A percentile compares a stretch with the other conserved stretches of the same genome.
Conservation (phyloP, 1,284 basidiomycete species). For the Xerocomus cyaneibrunnescens region DNA sequence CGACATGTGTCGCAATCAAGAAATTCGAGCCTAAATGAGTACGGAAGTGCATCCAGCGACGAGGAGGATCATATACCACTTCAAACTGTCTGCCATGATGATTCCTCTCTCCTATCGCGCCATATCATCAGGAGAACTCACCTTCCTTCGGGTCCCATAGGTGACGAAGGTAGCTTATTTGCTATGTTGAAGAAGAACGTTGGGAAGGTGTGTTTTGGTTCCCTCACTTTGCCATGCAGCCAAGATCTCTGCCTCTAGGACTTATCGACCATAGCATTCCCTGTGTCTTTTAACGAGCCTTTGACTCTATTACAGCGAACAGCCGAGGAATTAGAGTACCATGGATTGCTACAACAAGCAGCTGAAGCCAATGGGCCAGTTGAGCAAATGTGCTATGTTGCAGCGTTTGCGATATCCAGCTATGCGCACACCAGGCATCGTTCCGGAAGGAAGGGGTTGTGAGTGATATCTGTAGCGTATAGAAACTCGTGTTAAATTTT, state of each 20-base stretch:
- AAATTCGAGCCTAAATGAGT: conserved; percentile 42
- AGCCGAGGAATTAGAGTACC: conserved; percentile 85
- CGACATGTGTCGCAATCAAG: conserved; percentile 42
- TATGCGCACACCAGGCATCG: conserved; percentile 82
- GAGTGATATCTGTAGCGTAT: conserved; percentile 34
- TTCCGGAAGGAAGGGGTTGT: conserved; percentile 86
- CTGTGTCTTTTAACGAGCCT: conserved; percentile 89
- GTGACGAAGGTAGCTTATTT: conserved; percentile 87
- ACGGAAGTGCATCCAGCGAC: conserved; percentile 42
- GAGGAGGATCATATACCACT: conserved; percentile 33
- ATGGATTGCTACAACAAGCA: conserved; percentile 67
- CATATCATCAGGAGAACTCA: conserved; percentile 55
- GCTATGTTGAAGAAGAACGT: conserved; percentile 90
- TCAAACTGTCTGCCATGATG: conserved; percentile 12
- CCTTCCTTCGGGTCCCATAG: conserved; percentile 66
- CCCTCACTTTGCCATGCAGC: neutral
- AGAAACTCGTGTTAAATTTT: conserved; percentile 5
- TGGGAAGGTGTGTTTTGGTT: conserved; percentile 62
- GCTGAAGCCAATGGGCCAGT: conserved; percentile 59
- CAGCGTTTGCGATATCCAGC: conserved; percentile 81
- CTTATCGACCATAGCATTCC: conserved; percentile 80
- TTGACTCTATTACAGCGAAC: conserved; percentile 76
- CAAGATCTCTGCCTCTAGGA: conserved; percentile 50
- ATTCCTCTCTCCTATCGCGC: conserved; percentile 21
- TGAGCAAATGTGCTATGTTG: conserved; percentile 74